Evolutionary conservation across 306 rosid species (phyloP).

Genomic region (Alnus glutinosa): DNA sequence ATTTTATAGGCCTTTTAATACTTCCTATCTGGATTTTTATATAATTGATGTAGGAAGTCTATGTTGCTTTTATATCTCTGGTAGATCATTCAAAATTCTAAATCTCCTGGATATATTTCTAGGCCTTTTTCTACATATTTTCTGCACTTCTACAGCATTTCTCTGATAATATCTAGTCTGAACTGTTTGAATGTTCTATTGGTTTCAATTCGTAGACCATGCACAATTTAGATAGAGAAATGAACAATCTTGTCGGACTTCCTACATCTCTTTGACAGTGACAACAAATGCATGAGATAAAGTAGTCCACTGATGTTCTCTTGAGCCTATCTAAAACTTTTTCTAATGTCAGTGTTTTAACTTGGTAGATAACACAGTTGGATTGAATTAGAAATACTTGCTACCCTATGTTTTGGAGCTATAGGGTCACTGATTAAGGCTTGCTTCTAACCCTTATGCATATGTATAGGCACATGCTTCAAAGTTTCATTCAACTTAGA

Average conservation of each 20-base stretch:
- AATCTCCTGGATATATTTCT: not conserved
- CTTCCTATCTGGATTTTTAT: not conserved
- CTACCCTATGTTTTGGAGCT: not conserved
- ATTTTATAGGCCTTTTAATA: not conserved
- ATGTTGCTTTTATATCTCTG: not conserved
- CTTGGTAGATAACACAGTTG: not conserved
- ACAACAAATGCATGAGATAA: not conserved
- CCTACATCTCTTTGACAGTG: not conserved
- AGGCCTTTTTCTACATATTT: constrained; percentile 5
- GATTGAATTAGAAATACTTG: not conserved
- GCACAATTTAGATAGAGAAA: not conserved
- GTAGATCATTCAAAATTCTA: not conserved
- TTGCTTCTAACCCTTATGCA: not conserved
- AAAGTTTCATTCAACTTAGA: not conserved
- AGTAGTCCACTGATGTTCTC: not conserved
- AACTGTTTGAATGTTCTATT: not conserved
- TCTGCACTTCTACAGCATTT: constrained; percentile 1
- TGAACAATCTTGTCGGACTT: not conserved
- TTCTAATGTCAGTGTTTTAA: not conserved
- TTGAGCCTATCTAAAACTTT: not conserved
- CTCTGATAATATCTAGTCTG: not conserved
- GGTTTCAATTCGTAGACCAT: not conserved
- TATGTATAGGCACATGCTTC: not conserved
- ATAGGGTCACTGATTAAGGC: not conserved
- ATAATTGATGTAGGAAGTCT: not conserved